Base-by-base conservation (phyloP, 495 filamentous ascomycete species). In the Xylaria sp. region DNA sequence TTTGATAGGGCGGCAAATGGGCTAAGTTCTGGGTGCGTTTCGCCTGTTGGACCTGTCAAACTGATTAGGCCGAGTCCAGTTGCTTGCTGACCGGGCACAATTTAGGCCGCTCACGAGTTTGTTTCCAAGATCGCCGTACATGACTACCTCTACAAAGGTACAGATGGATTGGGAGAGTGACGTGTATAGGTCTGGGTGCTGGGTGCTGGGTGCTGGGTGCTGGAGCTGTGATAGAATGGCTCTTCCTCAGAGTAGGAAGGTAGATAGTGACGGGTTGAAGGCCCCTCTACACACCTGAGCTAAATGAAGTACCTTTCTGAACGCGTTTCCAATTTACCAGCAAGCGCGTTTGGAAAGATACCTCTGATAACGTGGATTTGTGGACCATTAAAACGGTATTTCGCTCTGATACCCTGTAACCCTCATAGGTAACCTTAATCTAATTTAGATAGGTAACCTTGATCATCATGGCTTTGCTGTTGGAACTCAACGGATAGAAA, bases 91-190 rank as follows among this genome's bases (percentile, higher is more conserved):
- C 19, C 37, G 17, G 37, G 41, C 43, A 15, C 5, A 46, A 37
- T 63, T 8, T 55, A 62, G 31, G 61, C 44, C 33, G 37, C 70
- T 71, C 63, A 77, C 67, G 48, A 95, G 79, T 81, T 97, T 98
- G 78, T 93, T 94, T 43, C 92, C 93, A 46, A 93, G 82, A 78
- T 98, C 95, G 71, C 95, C 95, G 84, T 98, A 96, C 94, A 98
- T 97, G 33, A 78, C 72, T 46, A n/a, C n/a, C n/a, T n/a, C n/a
- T n/a, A 5, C 24, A 29, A 37, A 33, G 24, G 24, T 55, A 55
- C 50, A 5, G 24, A 26, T 31, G 14, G 24, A 26, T 31, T 17
- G 3, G 50, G 26, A 55, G 52, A 31, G 17, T 55, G 52, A 31
- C 52, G 52, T 31, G 7, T 12, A 26, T 4, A 50, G 46, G 6